A percentile compares a stretch with the other conserved stretches of the same genome.
These are phyloP conservation scores for Myxozyma geophila DNA, from an alignment of 805 yeast genomes.

Conservation along the genomic window DNA sequence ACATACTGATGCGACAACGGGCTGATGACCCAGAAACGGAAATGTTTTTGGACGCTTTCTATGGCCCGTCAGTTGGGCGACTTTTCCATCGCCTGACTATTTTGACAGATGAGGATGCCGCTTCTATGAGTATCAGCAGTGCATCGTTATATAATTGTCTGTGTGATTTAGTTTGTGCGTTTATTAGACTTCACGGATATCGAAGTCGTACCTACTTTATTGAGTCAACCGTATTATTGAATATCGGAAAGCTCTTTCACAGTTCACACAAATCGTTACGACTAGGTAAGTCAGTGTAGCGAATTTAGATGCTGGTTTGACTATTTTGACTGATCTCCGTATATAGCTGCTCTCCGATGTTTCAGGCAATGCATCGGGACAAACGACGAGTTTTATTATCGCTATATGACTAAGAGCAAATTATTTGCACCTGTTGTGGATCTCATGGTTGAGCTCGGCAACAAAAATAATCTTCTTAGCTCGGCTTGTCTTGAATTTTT, in stretches of 20 bases:
- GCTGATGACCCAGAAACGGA: slow-evolving; percentile 33
- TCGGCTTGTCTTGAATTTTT: slow-evolving; percentile 77
- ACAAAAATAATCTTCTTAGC: slow-evolving; percentile 65
- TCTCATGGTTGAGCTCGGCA: slow-evolving; percentile 54
- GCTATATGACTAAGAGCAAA: slow-evolving; percentile 60
- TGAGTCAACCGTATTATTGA: slow-evolving; percentile 60
- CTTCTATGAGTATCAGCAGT: slow-evolving; percentile 10
- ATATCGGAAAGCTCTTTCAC: slow-evolving; percentile 57
- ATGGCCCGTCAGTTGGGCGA: slow-evolving; percentile 62
- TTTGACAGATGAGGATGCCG: slow-evolving; percentile 30
- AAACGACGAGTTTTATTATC: slow-evolving; percentile 65
- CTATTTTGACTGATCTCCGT: slow-evolving; percentile 48
- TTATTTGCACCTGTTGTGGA: slow-evolving; percentile 56
- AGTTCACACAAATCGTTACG: slow-evolving; percentile 47
- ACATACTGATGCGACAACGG: slow-evolving; percentile 28
- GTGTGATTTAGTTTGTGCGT: slow-evolving; percentile 72
- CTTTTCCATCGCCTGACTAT: slow-evolving; percentile 57
- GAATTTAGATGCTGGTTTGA: neutral
- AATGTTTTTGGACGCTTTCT: slow-evolving; percentile 62
- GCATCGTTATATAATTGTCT: slow-evolving; percentile 55
- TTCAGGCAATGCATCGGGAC: slow-evolving; percentile 63
- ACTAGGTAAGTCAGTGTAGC: slow-evolving; percentile 13
- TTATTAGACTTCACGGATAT: slow-evolving; percentile 66
- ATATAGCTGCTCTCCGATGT: slow-evolving; percentile 71
- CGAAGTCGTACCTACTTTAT: slow-evolving; percentile 66